These are phyloP conservation scores for Pichia sp. DNA, from an alignment of 1,139 yeast species.

Conservation along the genomic window DNA sequence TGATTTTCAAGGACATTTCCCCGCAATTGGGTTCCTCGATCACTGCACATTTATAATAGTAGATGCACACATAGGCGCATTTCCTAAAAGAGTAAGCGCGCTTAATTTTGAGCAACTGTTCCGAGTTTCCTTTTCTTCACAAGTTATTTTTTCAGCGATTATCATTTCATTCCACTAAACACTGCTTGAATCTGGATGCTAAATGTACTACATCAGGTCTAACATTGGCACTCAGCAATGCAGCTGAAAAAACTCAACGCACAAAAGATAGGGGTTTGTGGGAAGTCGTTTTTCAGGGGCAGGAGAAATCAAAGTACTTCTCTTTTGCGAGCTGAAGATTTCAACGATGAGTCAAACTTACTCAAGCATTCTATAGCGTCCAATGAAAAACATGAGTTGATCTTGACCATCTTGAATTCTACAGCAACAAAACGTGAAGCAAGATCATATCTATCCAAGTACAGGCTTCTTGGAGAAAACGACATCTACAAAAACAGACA, in stretches of 20 bases:
- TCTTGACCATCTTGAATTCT: slow-evolving; percentile 64
- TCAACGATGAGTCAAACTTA: slow-evolving; percentile 13
- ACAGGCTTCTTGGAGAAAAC: slow-evolving; percentile 39
- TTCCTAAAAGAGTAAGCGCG: slow-evolving; percentile 18
- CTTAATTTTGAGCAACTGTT: slow-evolving; percentile 8
- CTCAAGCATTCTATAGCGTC: slow-evolving; percentile 9
- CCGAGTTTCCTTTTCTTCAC: no score
- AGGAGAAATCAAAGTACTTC: background rate
- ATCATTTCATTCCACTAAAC: no score
- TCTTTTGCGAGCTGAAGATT: slow-evolving; percentile 2
- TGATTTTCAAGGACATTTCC: background rate
- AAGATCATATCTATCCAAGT: slow-evolving; percentile 57
- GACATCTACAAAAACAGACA: slow-evolving; percentile 27
- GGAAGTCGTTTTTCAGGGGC: background rate
- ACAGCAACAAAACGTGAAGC: slow-evolving; percentile 80
- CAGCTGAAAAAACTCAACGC: background rate
- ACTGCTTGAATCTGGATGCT: no score
- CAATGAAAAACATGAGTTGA: slow-evolving; percentile 44
- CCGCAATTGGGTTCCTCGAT: background rate
- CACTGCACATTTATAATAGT: background rate
- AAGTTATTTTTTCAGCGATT: no score
- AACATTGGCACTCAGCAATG: background rate
- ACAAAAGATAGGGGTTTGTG: background rate
- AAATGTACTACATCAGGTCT: no score
- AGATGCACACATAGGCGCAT: background rate